Percentiles rank a stretch among this genome's conserved stretches.
phyloP scores from a whole-genome alignment of 495 filamentous ascomycete genomes.

The Aspergillus leporis region DNA sequence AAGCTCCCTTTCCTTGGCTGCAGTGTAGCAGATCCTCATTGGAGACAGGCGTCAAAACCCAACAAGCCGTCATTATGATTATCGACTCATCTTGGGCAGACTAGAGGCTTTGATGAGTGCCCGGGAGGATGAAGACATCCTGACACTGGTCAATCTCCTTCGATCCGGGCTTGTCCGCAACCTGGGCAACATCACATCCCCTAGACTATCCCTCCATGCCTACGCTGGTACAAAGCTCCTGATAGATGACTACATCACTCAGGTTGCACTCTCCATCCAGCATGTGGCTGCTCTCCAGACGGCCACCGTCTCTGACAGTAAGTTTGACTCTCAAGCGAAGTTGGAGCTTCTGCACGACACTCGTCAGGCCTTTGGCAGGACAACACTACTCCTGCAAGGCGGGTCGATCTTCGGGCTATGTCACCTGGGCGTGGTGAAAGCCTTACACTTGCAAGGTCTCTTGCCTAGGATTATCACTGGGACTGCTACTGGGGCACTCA shows the following conservation, averaged over 20 bases:
- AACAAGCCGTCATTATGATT: constrained; percentile 83
- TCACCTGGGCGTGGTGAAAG: constrained; percentile 89
- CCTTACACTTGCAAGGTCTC: constrained; percentile 78
- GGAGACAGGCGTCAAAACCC: constrained; percentile 71
- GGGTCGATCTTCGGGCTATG: constrained; percentile 91
- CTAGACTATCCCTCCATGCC: constrained; percentile 80
- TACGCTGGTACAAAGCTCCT: constrained; percentile 88
- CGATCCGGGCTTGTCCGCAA: constrained; percentile 88
- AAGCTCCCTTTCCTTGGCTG: background rate
- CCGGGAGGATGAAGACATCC: constrained; percentile 73
- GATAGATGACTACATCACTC: constrained; percentile 88
- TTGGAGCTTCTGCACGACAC: constrained; percentile 88
- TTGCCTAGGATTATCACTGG: constrained; percentile 90
- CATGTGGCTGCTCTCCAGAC: constrained; percentile 76
- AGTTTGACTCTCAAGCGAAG: constrained; percentile 80
- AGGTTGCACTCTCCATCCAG: constrained; percentile 76
- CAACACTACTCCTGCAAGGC: constrained; percentile 83
- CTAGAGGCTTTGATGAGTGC: constrained; percentile 69
- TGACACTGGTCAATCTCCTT: constrained; percentile 73
- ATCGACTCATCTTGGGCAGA: constrained; percentile 78
- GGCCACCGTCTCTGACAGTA: constrained; percentile 49
- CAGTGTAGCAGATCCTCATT: background rate
- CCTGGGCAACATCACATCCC: constrained; percentile 82
- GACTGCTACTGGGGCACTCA: constrained; percentile 85
- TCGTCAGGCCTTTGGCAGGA: constrained; percentile 85